Conservation (phyloP, 306 rosid species). For the Ormosia semicastrata region DNA sequence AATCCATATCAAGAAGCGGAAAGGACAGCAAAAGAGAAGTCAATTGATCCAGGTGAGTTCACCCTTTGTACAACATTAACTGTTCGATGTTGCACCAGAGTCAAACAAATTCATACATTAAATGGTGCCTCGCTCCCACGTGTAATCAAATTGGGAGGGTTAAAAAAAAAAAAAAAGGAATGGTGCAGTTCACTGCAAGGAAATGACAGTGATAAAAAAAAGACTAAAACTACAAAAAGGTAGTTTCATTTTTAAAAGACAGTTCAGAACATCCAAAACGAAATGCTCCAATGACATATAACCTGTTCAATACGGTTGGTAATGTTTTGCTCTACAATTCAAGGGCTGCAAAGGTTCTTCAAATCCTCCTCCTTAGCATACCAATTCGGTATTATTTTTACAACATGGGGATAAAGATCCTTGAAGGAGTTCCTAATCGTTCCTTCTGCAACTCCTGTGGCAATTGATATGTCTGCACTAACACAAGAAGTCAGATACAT, state of each 20-base stretch:
- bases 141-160: neutral
- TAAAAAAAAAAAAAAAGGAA: neutral
- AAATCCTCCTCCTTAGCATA: constrained; percentile 91
- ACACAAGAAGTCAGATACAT: constrained; percentile 7
- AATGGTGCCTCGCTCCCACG: constrained; percentile 14
- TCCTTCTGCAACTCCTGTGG: constrained; percentile 98
- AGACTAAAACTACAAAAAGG: neutral
- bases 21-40: neutral
- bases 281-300: constrained; percentile 23
- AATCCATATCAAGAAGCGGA: neutral
- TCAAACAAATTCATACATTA: neutral
- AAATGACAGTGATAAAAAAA: neutral
- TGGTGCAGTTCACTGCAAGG: constrained; percentile 3
- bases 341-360: constrained; percentile 89
- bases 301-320: constrained; percentile 6
- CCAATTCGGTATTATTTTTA: constrained; percentile 91
- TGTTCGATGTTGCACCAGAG: neutral
- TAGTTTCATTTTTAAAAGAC: constrained; percentile 20
- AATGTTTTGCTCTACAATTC: constrained; percentile 40
- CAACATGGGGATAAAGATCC: constrained; percentile 85
- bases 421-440: constrained; percentile 90
- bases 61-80: neutral
- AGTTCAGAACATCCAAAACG: constrained; percentile 29
- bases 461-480: constrained; percentile 82
- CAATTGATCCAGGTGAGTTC: neutral